Evolutionary conservation across 2,329 filamentous ascomycete genomes (phyloP), one percentile per base, ranked within the genome.

Genomic region (Akanthomyces dipterigenus): DNA sequence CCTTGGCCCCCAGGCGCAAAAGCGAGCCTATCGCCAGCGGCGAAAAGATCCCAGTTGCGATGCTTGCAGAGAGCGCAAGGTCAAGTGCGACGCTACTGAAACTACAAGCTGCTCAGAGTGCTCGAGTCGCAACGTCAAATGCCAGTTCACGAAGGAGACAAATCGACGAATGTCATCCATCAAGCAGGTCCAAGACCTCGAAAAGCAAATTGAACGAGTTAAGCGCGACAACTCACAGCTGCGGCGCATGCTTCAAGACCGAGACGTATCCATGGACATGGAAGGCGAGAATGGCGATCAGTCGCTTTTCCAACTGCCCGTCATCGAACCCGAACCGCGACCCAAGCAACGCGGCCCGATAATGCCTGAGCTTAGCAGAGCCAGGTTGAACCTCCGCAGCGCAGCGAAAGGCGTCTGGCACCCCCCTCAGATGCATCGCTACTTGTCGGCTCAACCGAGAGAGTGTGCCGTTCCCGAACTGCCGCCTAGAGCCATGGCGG

Each of bases 91-190:
- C 78, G 95, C 95, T 36, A 98, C 95, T 18, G 95, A 98, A 72
- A 96, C 91, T 20, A 88, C 90, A 12, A 96, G 93, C 75, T 99
- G 95, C 74, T 97, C 95, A 1, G 95, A 99, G 76, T 99, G 95
- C 77, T 95, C 91, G 5, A 97, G 93, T 73, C 88, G 95, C 66
- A 96, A 93, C 71, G 93, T 98, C 66, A 96, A 96, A 74, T 99
- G 95, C 72, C 93, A 98, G 71, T 99, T 99, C 72, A 99, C 95
- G 55, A 99, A 99, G 77, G 95, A 99, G 76, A 99, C 95, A 14
- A 99, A 99, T 73, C 85, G 95, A 63, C 87, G 95, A 64, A 99
- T 99, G 95, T 98, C 95, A 20, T 98, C 93, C 1, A 98, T 98
- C 77, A 99, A 98, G 84, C 95, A 97, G 79, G 90, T 98, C 14